Percentiles rank a stretch among this genome's conserved stretches.
Evolutionary conservation across 371 early-diverging fungal genomes (phyloP).

Genomic region (Circinella umbellata): DNA sequence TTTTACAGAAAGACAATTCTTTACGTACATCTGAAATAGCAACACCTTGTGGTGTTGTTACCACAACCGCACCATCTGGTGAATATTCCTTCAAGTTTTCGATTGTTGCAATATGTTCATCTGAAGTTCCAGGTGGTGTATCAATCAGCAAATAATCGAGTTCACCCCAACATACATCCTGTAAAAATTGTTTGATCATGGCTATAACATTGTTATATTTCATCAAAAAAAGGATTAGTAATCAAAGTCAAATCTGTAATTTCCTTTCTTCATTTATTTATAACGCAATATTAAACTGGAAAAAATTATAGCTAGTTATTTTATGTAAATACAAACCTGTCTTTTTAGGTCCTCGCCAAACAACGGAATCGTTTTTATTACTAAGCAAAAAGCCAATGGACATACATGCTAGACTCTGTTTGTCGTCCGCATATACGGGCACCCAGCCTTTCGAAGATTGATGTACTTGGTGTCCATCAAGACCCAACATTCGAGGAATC

Average conservation of each 20-base stretch:
- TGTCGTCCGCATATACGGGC: slow-evolving; percentile 86
- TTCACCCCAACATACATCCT: slow-evolving; percentile 87
- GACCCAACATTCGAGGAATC: slow-evolving; percentile 81
- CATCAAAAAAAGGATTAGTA: background rate
- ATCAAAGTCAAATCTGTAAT: too few species aligned
- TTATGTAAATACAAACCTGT: slow-evolving; percentile 45
- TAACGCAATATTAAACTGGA: too few species aligned
- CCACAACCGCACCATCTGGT: slow-evolving; percentile 86
- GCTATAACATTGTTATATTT: slow-evolving; percentile 78
- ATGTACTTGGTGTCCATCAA: slow-evolving; percentile 79
- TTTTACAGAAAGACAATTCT: slow-evolving; percentile 86
- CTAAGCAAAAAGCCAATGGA: slow-evolving; percentile 89
- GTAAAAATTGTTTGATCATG: slow-evolving; percentile 91
- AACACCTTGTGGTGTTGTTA: slow-evolving; percentile 92
- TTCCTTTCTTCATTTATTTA: too few species aligned
- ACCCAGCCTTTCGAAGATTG: slow-evolving; percentile 84
- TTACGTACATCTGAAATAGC: slow-evolving; percentile 89
- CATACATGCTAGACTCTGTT: slow-evolving; percentile 73
- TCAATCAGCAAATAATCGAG: slow-evolving; percentile 92
- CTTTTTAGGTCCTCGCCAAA: slow-evolving; percentile 97
- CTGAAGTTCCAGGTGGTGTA: slow-evolving; percentile 97
- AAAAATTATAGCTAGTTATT: too few species aligned
- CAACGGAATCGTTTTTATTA: slow-evolving; percentile 84
- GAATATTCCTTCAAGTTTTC: slow-evolving; percentile 75
- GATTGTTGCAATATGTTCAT: slow-evolving; percentile 90